Base-by-base conservation (phyloP, 805 yeast species). In the Henningerozyma blattae region DNA sequence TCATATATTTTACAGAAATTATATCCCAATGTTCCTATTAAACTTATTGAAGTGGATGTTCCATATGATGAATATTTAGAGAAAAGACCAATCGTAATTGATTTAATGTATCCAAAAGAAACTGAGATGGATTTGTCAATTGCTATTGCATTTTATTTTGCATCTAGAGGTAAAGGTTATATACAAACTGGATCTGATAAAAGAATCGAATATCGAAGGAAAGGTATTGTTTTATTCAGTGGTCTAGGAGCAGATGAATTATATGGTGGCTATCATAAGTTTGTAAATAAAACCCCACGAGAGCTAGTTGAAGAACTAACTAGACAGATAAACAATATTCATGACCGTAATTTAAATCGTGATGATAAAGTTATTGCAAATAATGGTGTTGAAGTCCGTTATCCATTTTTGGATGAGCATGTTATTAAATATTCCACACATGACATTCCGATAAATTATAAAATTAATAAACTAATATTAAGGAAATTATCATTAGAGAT, bases 241-340 rank as follows among this genome's bases (percentile, higher is more conserved):
- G 99, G 99, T 0, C 64, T 91, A 10, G 99, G 99, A 1, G 98
- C 98, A 0, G 99, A 91, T 59, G 99, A 91, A 56, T 59, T 91
- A 15, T 87, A 82, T 62, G 99, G 95, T 0, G 99, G 99, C 0
- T 91, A 91, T 53, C 82, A 94, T 16, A 67, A 96, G 30, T 93
- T 91, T 45, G 77, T 56, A 13, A 59, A 61, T 22, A 56, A 57
- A 27, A 59, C 64, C 1, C 62, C 65, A 20, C 51, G 46, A 0
- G 63, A 64, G 18, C 61, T 91, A 13, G 61, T 66, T 0, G 52
- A 53, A 2, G 94, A 85, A 46, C 62, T 91, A 28, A 67, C 68
- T 13, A 59, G 65, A 34, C 97, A 91, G 48, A 74, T 91, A 20
- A 64, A 68, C 16, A 70, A 84, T 19, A 72, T 91, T 17, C 77